These are phyloP conservation scores for Pulchroboletus neoregius DNA, from an alignment of 1,284 basidiomycete species.

Conservation along the genomic window DNA sequence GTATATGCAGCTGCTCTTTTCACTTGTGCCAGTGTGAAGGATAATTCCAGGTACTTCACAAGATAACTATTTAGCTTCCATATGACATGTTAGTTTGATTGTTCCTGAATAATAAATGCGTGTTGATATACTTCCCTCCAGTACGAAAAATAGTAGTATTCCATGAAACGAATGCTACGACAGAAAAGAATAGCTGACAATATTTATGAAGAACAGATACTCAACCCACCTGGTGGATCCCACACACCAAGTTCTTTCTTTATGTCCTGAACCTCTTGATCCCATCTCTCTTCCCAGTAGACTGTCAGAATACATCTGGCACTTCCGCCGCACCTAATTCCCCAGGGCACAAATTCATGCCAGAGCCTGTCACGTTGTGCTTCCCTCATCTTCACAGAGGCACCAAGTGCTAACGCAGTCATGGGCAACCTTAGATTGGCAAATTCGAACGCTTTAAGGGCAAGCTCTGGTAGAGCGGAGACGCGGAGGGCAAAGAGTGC, in stretches of 20 bases:
- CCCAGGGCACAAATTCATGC: conserved; percentile 88
- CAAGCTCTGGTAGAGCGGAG: conserved; percentile 88
- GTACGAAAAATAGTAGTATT: no score
- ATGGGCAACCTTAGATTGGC: conserved; percentile 91
- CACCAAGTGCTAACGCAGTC: conserved; percentile 62
- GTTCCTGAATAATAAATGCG: no score
- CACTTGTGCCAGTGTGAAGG: no score
- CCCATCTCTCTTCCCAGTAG: conserved; percentile 96
- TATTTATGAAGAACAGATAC: conserved; percentile 4
- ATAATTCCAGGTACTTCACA: no score
- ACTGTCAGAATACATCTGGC: conserved; percentile 81
- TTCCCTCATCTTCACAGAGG: conserved; percentile 47
- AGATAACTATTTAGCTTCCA: no score
- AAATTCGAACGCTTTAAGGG: conserved; percentile 94
- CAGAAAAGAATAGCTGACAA: no score
- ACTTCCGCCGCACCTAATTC: conserved; percentile 73
- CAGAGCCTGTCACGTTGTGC: conserved; percentile 58
- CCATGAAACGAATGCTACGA: no score
- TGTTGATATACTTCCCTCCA: no score
- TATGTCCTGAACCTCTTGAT: conserved; percentile 75
- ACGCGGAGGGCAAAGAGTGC: conserved; percentile 86
- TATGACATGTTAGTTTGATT: no score
- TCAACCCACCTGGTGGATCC: conserved; percentile 53
- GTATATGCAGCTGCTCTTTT: no score
- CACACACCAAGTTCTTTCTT: conserved; percentile 81